Evolutionary conservation across 768 basidiomycete species (phyloP), one percentile per base, ranked within the genome.

Genomic region (Tylopilus sp.): DNA sequence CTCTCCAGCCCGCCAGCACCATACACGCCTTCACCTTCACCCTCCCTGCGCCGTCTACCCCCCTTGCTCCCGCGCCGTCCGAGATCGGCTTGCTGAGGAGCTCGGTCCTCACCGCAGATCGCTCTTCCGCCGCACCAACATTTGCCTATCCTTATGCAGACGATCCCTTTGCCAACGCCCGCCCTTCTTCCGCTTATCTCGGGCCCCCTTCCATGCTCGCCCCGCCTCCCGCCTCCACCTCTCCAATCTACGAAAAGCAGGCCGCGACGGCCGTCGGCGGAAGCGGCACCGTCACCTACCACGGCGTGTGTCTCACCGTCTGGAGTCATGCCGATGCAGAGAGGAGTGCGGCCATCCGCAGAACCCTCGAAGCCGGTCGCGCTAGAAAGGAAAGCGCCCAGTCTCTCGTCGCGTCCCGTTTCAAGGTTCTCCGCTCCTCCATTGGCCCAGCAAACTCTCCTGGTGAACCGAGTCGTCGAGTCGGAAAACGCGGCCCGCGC

Each of bases 251-350:
- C 25, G 68, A 70, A 25, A 70, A 70, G 40, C 70, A 70, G 16
- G 57, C 56, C 0, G 33, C 54, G 1, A 37, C 58, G 0, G 76
- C 76, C n/a, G 78, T 79, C 48, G 63, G 71, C 24, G 61, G 74
- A 26, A 54, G 40, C 10, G 63, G 67, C 6, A 70, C 71, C 3
- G 68, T 91, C 55, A 85, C 87, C 10, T 96, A 92, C 67, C 84
- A 97, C 64, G 93, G 92, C 43, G 92, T 96, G 33, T 92, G 92
- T 60, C 77, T 98, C 54, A 93, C 92, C 2, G 92, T 97, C 2
- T 98, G 93, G 93, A 92, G 90, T 4, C 93, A 95, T 63, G 93
- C 93, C 19, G 95, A 98, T 65, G 85, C 86, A 0, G 87, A 93
- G 61, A 85, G 93, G 44, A 86, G 87, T 50, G 79, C 77, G 14